Conservation (phyloP, 192 early-diverging fungal species). For the Backusella australiensis region DNA sequence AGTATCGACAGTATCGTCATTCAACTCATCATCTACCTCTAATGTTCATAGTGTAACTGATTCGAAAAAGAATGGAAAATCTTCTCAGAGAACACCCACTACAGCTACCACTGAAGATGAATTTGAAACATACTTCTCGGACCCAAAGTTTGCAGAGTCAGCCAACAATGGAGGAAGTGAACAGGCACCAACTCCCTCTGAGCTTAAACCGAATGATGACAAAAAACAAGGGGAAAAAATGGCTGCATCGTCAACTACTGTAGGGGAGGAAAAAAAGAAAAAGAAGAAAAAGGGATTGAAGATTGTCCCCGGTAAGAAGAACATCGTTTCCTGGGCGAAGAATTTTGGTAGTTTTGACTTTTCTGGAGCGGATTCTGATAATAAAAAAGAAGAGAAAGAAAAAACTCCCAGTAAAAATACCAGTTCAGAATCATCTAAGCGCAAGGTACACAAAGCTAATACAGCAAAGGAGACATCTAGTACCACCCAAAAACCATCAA, state of each 20-base stretch:
- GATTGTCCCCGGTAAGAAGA: not conserved
- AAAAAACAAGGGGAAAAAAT: not conserved
- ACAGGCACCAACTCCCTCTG: not conserved
- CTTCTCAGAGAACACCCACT: not conserved
- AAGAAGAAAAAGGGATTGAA: not conserved
- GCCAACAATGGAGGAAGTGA: not conserved
- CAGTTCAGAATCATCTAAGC: not conserved
- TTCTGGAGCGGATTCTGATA: not conserved
- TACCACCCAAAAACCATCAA: not conserved
- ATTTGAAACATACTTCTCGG: slow-evolving; percentile 36
- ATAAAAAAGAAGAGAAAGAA: slow-evolving; percentile 4
- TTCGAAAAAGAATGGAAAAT: not conserved
- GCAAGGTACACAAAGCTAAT: not conserved
- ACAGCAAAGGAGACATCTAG: not conserved
- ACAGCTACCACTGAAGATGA: slow-evolving; percentile 16
- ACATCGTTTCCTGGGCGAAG: slow-evolving; percentile 15
- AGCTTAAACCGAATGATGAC: not conserved
- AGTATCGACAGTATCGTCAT: not conserved
- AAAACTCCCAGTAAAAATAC: not conserved
- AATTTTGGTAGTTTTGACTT: slow-evolving; percentile 21
- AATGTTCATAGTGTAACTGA: not conserved
- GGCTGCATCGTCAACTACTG: not conserved
- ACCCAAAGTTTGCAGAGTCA: not conserved
- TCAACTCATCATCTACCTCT: not conserved
- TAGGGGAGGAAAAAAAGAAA: slow-evolving; percentile 11